These are phyloP conservation scores for Saturnispora besseyi DNA, from an alignment of 805 yeast species.

Conservation along the genomic window DNA sequence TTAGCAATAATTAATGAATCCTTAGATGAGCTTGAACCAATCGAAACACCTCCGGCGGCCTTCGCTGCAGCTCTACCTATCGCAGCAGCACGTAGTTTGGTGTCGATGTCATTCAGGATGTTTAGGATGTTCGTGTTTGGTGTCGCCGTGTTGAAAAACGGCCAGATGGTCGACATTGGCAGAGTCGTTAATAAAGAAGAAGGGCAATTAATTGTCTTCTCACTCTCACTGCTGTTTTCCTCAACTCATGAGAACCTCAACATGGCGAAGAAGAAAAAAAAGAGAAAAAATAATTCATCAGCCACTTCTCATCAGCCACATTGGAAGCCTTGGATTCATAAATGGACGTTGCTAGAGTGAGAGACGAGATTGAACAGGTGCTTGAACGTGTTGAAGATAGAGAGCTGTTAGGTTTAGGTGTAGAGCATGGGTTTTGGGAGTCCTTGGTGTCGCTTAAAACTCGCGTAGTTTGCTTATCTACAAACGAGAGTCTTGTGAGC, in stretches of 20 bases:
- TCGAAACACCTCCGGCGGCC: neutral
- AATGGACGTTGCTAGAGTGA: neutral
- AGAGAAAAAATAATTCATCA: neutral
- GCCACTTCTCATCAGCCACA: constrained; percentile 2
- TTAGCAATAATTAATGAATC: neutral
- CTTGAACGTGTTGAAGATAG: neutral
- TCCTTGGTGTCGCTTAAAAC: neutral
- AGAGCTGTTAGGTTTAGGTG: constrained; percentile 2
- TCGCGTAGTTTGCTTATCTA: neutral
- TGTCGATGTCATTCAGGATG: constrained; percentile 30
- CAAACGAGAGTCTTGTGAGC: neutral
- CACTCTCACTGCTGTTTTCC: neutral
- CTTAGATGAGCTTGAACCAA: neutral
- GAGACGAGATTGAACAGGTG: neutral
- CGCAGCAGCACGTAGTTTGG: constrained; percentile 21
- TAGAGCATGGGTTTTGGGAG: neutral
- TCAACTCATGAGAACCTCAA: neutral
- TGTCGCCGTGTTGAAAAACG: constrained; percentile 30
- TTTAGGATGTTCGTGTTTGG: constrained; percentile 31
- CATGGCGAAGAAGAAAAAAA: neutral
- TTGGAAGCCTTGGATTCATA: neutral
- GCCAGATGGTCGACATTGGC: constrained; percentile 32
- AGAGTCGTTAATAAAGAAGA: neutral
- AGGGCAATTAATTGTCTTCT: neutral
- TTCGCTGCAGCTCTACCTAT: constrained; percentile 10